A percentile compares a stretch with the other conserved stretches of the same genome.
phyloP scores from a whole-genome alignment of 495 filamentous ascomycete genomes.

The Aspergillus affinis region DNA sequence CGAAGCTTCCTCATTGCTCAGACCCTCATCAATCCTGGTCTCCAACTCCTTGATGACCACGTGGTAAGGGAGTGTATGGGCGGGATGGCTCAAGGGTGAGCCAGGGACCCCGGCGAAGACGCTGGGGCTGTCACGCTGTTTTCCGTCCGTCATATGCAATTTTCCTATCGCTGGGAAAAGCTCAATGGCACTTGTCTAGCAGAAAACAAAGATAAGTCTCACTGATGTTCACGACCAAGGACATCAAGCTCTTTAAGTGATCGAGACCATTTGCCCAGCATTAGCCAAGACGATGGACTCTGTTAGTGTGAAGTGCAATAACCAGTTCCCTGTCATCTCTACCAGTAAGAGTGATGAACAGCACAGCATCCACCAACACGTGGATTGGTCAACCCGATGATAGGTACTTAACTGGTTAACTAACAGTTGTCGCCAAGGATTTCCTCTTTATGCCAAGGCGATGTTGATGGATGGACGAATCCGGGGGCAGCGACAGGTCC shows the following conservation, averaged over 20 bases:
- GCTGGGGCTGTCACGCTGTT: background rate
- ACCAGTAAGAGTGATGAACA: background rate
- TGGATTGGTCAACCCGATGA: background rate
- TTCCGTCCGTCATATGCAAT: slow-evolving; percentile 7
- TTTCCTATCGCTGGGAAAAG: background rate
- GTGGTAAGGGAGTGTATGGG: slow-evolving; percentile 60
- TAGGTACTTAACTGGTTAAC: too few relatives aligned
- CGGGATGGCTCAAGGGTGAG: slow-evolving; percentile 40
- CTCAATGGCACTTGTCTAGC: background rate
- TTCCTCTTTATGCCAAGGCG: background rate
- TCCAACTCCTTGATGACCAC: slow-evolving; percentile 57
- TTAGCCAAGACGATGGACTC: background rate
- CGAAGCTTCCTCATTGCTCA: slow-evolving; percentile 55
- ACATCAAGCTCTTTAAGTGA: background rate
- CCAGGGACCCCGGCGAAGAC: slow-evolving; percentile 2
- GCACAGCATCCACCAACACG: background rate
- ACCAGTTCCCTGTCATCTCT: background rate
- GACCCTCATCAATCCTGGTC: slow-evolving; percentile 59
- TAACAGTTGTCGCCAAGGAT: background rate
- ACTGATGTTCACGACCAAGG: background rate
- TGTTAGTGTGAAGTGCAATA: background rate
- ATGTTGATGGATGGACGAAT: background rate
- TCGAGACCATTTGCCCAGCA: background rate
- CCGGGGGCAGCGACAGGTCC: background rate
- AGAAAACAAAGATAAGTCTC: background rate